Percentiles rank a stretch among this genome's conserved stretches.
Conservation (phyloP, 1,284 basidiomycete species). For the Prillingera fragicola region DNA sequence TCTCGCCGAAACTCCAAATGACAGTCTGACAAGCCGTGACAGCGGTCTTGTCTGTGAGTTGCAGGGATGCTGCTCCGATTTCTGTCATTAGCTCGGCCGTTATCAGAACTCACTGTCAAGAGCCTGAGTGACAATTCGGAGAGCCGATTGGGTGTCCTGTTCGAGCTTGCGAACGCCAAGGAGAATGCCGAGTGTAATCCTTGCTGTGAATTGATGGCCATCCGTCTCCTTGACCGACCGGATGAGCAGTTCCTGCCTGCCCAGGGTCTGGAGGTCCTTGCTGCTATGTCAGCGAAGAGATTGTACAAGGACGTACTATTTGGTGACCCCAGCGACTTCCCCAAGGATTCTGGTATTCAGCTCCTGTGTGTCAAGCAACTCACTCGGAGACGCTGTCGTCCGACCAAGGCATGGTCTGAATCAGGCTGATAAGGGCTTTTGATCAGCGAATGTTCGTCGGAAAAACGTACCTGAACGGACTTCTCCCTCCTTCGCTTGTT, state of each 20-base stretch:
- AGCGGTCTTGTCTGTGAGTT: background rate
- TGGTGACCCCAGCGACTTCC: background rate
- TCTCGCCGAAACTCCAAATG: conserved; percentile 10
- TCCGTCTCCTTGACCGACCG: background rate
- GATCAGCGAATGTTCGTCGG: background rate
- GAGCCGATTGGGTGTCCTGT: background rate
- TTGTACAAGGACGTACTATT: background rate
- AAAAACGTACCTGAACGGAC: background rate
- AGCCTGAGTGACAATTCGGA: background rate
- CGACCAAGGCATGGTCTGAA: background rate
- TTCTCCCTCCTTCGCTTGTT: conserved; percentile 6
- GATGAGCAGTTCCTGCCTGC: background rate
- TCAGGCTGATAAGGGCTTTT: background rate
- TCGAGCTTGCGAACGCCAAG: conserved; percentile 3
- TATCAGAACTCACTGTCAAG: conserved; percentile 8
- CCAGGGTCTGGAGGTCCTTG: conserved; percentile 7
- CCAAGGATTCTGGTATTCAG: conserved; percentile 3
- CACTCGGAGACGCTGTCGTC: conserved; percentile 7
- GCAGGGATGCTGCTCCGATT: background rate
- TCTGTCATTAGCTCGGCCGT: too few relatives aligned
- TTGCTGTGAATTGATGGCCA: background rate
- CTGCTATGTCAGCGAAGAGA: background rate
- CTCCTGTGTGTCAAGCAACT: background rate
- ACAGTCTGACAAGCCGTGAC: conserved; percentile 10
- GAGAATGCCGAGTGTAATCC: conserved; percentile 4